Percentiles rank a stretch among this genome's conserved stretches.
phyloP scores from a whole-genome alignment of 2,329 filamentous ascomycete genomes.

The Colletotrichum sojae region DNA sequence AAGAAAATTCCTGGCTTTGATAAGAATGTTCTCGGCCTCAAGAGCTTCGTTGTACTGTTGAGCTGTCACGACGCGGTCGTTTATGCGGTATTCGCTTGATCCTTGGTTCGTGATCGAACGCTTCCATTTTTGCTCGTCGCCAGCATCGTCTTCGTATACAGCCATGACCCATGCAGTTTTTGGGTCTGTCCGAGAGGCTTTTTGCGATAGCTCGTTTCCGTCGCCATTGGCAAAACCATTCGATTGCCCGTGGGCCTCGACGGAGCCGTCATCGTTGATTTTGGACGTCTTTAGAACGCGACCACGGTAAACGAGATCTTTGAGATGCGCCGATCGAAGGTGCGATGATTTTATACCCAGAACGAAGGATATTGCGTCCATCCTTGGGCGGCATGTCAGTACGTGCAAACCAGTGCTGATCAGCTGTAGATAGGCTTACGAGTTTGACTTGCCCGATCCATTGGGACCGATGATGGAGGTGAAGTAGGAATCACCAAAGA shows the following conservation, averaged over 20 bases:
- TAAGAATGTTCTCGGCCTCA: conserved; percentile 94
- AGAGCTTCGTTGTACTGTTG: conserved; percentile 94
- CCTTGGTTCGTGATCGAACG: conserved; percentile 91
- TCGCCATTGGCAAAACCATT: conserved; percentile 75
- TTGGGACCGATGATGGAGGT: conserved; percentile 99
- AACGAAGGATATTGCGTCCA: conserved; percentile 99
- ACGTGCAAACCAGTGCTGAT: neutral
- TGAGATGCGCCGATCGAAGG: conserved; percentile 91
- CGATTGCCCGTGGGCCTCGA: conserved; percentile 71
- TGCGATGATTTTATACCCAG: conserved; percentile 99
- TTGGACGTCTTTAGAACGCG: conserved; percentile 92
- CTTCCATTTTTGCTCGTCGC: conserved; percentile 96
- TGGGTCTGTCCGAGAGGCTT: conserved; percentile 83
- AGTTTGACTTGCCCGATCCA: conserved; percentile 99
- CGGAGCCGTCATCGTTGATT: conserved; percentile 92
- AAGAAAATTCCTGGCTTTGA: conserved; percentile 97
- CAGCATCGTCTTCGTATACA: conserved; percentile 97
- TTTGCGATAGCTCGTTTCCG: conserved; percentile 70
- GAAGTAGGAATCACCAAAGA: conserved; percentile 98
- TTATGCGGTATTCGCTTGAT: conserved; percentile 96
- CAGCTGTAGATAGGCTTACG: conserved; percentile 66
- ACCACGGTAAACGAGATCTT: conserved; percentile 95
- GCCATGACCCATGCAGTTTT: conserved; percentile 99
- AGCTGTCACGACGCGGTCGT: conserved; percentile 88
- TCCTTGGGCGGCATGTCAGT: conserved; percentile 67